Conservation (phyloP, 2,329 filamentous ascomycete genomes). For the Ophiostoma sp. region DNA sequence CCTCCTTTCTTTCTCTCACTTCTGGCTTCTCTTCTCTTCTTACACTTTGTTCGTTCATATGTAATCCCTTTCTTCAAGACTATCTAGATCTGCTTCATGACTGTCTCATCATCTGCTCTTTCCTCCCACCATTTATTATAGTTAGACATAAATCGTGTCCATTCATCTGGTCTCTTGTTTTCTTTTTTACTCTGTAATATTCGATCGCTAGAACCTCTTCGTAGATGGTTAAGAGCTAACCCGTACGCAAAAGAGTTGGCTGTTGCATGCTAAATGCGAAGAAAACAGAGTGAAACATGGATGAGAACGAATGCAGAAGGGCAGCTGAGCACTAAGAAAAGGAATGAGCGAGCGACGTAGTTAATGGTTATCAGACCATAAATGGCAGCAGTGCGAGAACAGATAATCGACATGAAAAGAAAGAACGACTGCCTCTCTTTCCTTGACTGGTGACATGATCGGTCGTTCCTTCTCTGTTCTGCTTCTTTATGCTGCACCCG, state of each 20-base stretch:
- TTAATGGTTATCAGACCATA: neutral
- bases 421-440: neutral
- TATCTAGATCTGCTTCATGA: too few species aligned
- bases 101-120: too few species aligned
- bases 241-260: neutral
- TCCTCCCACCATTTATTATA: too few species aligned
- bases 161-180: too few species aligned
- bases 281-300: slow-evolving; percentile 3
- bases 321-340: neutral
- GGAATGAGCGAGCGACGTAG: neutral
- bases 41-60: neutral
- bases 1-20: neutral
- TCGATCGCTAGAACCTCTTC: too few species aligned
- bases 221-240: too few species aligned
- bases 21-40: neutral
- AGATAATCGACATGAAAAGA: neutral
- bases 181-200: neutral
- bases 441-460: neutral
- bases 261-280: slow-evolving; percentile 4
- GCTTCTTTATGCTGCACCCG: neutral
- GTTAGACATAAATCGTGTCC: too few species aligned
- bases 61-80: neutral
- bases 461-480: neutral
- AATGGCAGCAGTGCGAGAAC: neutral
- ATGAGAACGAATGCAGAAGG: neutral